phyloP scores from a whole-genome alignment of 2,329 filamentous ascomycete genomes.

The Pestalotiopsis sp. region DNA sequence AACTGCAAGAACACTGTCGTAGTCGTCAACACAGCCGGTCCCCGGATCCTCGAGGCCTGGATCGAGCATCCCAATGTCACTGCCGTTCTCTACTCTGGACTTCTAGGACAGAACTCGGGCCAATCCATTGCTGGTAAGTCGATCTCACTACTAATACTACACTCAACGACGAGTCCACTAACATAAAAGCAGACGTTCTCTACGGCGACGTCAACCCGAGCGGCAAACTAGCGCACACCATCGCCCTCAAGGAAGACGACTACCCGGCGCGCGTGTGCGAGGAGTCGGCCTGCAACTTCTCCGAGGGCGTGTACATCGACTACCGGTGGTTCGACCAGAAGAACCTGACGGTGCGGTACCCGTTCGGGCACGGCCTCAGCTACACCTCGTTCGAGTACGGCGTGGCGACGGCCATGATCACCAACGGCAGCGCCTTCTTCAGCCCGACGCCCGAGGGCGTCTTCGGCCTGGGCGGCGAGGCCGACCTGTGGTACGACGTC shows the following conservation, averaged over 20 bases:
- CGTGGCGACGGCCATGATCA: constrained; percentile 4
- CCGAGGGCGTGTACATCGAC: constrained; percentile 58
- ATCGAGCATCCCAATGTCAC: constrained; percentile 61
- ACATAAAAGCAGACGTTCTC: constrained; percentile 62
- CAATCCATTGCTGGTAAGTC: constrained; percentile 44
- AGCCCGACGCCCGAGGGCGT: constrained; percentile 47
- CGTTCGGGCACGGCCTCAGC: constrained; percentile 59
- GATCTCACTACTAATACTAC: constrained; percentile 64
- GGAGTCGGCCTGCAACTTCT: constrained; percentile 17
- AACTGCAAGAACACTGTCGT: constrained; percentile 71
- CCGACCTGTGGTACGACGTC: constrained; percentile 56
- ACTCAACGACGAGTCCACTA: constrained; percentile 60
- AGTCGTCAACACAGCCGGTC: constrained; percentile 66
- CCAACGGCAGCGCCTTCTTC: constrained; percentile 33
- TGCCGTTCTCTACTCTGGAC: constrained; percentile 61
- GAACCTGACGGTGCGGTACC: constrained; percentile 52
- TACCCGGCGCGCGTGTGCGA: constrained; percentile 45
- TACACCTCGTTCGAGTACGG: constrained; percentile 45
- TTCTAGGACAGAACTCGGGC: constrained; percentile 53
- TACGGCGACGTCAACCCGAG: constrained; percentile 63
- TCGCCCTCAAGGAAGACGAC: constrained; percentile 50
- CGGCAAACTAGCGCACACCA: constrained; percentile 61
- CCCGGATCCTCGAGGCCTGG: constrained; percentile 61
- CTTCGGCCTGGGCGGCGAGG: constrained; percentile 54
- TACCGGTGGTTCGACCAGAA: constrained; percentile 57